Evolutionary conservation across 257 asterid genomes (phyloP), one percentile per base, ranked within the genome.

Genomic region (Scutellaria minor): DNA sequence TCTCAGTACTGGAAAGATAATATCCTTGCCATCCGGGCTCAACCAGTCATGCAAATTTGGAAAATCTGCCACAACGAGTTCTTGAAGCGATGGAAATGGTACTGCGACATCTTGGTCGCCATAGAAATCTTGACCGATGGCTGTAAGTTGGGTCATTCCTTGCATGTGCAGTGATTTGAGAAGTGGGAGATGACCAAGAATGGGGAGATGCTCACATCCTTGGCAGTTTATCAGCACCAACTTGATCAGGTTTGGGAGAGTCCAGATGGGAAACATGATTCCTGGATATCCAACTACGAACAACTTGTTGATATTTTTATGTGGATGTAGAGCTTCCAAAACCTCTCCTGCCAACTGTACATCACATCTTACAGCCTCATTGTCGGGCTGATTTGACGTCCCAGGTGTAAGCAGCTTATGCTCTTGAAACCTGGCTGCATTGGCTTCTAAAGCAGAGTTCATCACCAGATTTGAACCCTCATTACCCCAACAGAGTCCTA

Each of bases 181-280:
- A 59, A 55, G 68, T 31, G 76, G 79, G 45, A 80, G 84, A 57
- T 80, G 77, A 22, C 84, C 84, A 22, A 80, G 81, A 48, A 51
- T 27, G 1, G 81, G 81, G 45, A 77, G 67, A 6, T 22, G 46
- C 70, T 45, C 6, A 24, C 81, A 76, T 76, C 74, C 64, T 59
- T 66, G 68, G 46, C 81, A 80, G 77, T 72, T 73, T 37, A 72
- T 76, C 61, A 76, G 47, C 60, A 68, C 81, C 37, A 76, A 9
- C 69, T 59, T 57, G 5, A 72, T 69, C 68, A 80, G 64, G 51
- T 64, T 73, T 9, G 81, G 81, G 42, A 76, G 77, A 66, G 9
- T 27, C 81, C 84, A 80, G 5, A 46, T 7, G 9, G 75, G 64
- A 14, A 76, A 72, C 9, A 1, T 31, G 9, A 45, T 24, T 42